Conservation (phyloP, 2,329 filamentous ascomycete species). For the Bipolaris gigantea region DNA sequence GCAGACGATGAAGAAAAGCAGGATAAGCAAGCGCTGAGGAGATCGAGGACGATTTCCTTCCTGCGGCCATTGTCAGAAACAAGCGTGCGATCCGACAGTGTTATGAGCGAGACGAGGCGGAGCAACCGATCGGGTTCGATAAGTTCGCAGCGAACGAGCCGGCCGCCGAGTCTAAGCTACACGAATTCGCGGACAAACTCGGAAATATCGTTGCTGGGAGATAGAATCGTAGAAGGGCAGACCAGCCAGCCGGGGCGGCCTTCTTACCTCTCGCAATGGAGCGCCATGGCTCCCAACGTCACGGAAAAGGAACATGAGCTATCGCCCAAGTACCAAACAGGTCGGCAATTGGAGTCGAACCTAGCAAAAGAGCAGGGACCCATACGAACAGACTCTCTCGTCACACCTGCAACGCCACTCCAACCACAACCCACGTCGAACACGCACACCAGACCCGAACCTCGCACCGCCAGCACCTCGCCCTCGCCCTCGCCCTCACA, state of each 20-base stretch:
- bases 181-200: constrained; percentile 29
- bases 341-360: neutral
- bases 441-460: neutral
- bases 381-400: neutral
- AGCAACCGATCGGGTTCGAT: constrained; percentile 24
- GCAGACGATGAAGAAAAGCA: constrained; percentile 21
- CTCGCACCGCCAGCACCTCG: neutral
- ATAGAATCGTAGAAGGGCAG: constrained; percentile 6
- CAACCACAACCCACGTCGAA: neutral
- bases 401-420: neutral
- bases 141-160: constrained; percentile 21
- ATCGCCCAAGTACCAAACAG: neutral
- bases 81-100: constrained; percentile 16
- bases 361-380: neutral
- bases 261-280: constrained; percentile 10
- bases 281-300: neutral
- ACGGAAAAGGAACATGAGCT: neutral
- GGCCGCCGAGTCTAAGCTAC: constrained; percentile 26
- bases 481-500: neutral
- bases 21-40: constrained; percentile 25
- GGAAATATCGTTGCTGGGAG: constrained; percentile 21
- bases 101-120: constrained; percentile 8
- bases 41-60: constrained; percentile 38
- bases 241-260: constrained; percentile 8
- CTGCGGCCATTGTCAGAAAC: constrained; percentile 31